Base-by-base conservation (phyloP, 2,329 filamentous ascomycete species). In the Penicillium verrucosum region DNA sequence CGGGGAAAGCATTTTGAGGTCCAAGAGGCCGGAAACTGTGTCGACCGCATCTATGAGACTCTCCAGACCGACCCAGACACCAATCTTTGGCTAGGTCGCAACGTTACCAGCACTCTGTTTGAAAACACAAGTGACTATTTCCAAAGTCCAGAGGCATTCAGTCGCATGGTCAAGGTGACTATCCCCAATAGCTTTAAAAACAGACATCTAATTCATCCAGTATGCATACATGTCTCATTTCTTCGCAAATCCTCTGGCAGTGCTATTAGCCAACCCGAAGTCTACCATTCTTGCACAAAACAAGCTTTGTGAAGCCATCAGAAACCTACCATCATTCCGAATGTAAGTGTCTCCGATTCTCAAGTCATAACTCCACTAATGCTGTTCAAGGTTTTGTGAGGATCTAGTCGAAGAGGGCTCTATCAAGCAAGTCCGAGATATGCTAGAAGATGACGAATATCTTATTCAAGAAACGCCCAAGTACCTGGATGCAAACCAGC, bases 181-280 rank as follows among this genome's bases (percentile, higher is more conserved):
- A 30, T 18, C 36, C 27, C 23, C 4, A 46, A 30, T 34, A 1
- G 12, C 5, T 12, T 23, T 23, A 2, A 21, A 10, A 23, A 40
- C 40, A 23, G 16, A 12, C 21, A n/a, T 56, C 62, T 72, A 59
- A 75, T 50, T 51, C 23, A 4, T 60, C 4, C 70, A 85, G 75
- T 87, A 87, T 69, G 78, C 81, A 1, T 84, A 83, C 64, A 86
- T 87, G 84, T 82, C 82, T 9, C 82, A 85, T 61, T 86, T 84
- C 67, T 87, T 85, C 60, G 83, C 84, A 27, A 87, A 85, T 64
- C 78, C 81, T 7, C 69, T 85, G 2, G 80, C 80, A 34, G 67
- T 82, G 4, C 76, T 86, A 44, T 69, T 85, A n/a, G 67, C 68
- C 43, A 54, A 65, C 8, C 50, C 63, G 10, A 25, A 46, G 18